Evolutionary conservation across 2,329 filamentous ascomycete genomes (phyloP), one percentile per base, ranked within the genome.

Genomic region (Thielaviopsis punctulata): DNA sequence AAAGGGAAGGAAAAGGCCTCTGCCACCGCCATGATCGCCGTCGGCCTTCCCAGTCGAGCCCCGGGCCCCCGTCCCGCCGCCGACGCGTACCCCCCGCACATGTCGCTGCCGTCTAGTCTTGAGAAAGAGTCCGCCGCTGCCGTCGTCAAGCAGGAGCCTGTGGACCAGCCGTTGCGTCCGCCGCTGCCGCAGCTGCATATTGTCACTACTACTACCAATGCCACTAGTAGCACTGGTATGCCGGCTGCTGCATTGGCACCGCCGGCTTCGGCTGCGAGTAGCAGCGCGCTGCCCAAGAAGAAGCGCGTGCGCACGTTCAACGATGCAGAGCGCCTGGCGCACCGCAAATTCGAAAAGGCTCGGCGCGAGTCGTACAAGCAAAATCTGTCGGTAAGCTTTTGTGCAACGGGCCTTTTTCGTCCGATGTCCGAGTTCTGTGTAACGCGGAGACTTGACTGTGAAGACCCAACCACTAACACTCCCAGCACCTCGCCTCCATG

Each of bases 271-370:
- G n/a, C n/a, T n/a, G n/a, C n/a, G n/a, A n/a, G n/a, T n/a, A n/a
- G n/a, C n/a, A 48, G 13, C 23, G 13, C 46, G 23, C 23, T 24
- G 15, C 10, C 15, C 43, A 46, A 46, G 36, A 66, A 63, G 57
- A 67, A 67, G 53, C 60, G 65, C 10, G 58, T 66, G 19, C 60
- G 66, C 15, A 64, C 66, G 57, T 68, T 66, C 56, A 68, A 66
- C 1, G 63, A 65, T 7, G 61, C 68, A 48, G 67, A 69, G 50
- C 65, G 66, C 9, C 66, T 66, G 3, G 63, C 64, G 6, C 67
- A 69, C 55, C 62, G 65, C 1, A 60, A 65, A 7, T 68, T 69
- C 54, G 66, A 69, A 50, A 64, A 63, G 56, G 64, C 62, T 4
- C 64, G 67, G 12, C 61, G 66, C 22, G 67, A 69, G 55, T 64